Percentiles rank a stretch among this genome's conserved stretches.
Conservation (phyloP, 2,329 filamentous ascomycete genomes). For the Colletotrichum spaethianum region DNA sequence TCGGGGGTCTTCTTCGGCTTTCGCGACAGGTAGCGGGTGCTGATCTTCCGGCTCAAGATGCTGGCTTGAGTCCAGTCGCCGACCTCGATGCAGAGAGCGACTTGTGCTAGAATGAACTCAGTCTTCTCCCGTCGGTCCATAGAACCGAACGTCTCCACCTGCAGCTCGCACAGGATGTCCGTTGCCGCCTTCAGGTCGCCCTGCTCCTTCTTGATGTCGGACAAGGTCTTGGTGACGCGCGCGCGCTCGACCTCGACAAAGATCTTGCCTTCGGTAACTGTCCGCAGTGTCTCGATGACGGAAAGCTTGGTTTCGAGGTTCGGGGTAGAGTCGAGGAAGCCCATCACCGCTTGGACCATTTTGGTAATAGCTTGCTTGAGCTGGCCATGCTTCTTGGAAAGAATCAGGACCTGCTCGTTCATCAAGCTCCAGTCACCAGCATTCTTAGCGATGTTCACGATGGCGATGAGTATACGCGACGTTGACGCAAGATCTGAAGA, state of each 20-base stretch:
- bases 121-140: conserved; percentile 99
- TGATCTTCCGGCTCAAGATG: conserved; percentile 96
- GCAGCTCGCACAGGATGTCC: conserved; percentile 95
- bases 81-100: conserved; percentile 93
- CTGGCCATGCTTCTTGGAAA: conserved; percentile 99
- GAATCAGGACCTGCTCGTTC: conserved; percentile 94
- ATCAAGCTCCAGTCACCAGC: conserved; percentile 93
- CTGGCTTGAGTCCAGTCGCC: conserved; percentile 96
- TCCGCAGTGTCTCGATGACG: conserved; percentile 94
- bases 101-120: conserved; percentile 97
- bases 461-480: conserved; percentile 86
- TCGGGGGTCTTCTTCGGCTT: conserved; percentile 93
- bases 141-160: conserved; percentile 98
- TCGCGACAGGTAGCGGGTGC: conserved; percentile 90
- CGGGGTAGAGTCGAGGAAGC: conserved; percentile 89
- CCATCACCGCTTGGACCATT: conserved; percentile 98
- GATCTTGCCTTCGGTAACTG: conserved; percentile 99
- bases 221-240: conserved; percentile 93
- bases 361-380: conserved; percentile 99
- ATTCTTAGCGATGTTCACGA: conserved; percentile 95
- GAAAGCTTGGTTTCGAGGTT: conserved; percentile 89
- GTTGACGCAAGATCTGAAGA: conserved; percentile 97
- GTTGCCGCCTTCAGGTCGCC: conserved; percentile 91
- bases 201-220: conserved; percentile 97
- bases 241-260: conserved; percentile 99